Percentiles rank a stretch among this genome's conserved stretches.
These are phyloP conservation scores for Saturnispora sanitii DNA, from an alignment of 805 yeast species.

Conservation along the genomic window DNA sequence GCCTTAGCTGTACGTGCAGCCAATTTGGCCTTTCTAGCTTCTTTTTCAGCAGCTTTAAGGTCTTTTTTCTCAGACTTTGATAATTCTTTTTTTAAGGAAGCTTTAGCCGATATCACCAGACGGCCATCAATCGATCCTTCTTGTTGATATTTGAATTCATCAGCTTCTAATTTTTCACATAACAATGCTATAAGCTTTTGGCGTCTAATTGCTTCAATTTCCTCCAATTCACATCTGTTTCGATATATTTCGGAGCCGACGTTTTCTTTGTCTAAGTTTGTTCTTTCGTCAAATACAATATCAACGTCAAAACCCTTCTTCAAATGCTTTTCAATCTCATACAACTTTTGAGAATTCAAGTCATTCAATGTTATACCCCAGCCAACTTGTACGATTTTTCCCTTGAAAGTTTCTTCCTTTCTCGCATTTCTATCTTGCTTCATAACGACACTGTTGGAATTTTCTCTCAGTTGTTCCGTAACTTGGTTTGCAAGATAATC, in stretches of 20 bases:
- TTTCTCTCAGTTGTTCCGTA: constrained; percentile 11
- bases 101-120: constrained; percentile 15
- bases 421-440: constrained; percentile 11
- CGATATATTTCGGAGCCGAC: not conserved
- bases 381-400: constrained; percentile 38
- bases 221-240: constrained; percentile 14
- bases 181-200: constrained; percentile 25
- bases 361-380: constrained; percentile 52
- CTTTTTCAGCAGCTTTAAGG: constrained; percentile 26
- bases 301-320: constrained; percentile 35
- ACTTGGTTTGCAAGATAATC: constrained; percentile 20
- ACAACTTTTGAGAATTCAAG: constrained; percentile 40
- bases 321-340: constrained; percentile 38
- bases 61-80: constrained; percentile 22
- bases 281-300: constrained; percentile 33
- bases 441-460: constrained; percentile 12
- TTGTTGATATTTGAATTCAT: constrained; percentile 19
- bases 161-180: constrained; percentile 17
- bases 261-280: constrained; percentile 17
- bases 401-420: constrained; percentile 3
- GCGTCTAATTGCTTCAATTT: constrained; percentile 28
- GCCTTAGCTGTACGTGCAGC: constrained; percentile 2
- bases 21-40: constrained; percentile 28
- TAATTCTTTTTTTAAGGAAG: constrained; percentile 8
- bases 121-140: constrained; percentile 17